Base-by-base conservation (phyloP, 148 eudicot species). In the Hydrangea macrophylla region DNA sequence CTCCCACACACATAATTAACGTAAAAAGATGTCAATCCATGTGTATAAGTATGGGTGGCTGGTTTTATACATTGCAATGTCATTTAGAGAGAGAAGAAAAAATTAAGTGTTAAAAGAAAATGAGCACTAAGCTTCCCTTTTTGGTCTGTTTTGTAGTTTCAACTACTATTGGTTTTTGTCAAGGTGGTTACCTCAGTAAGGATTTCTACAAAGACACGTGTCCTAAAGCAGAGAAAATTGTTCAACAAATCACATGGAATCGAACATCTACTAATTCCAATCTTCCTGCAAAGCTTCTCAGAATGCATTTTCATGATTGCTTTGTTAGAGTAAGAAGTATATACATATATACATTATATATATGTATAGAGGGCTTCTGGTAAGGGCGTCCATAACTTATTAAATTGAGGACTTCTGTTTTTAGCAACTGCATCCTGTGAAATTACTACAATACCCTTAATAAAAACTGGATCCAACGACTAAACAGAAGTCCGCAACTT, bases 271-370 rank as follows among this genome's bases (percentile, higher is more conserved):
- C 8, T 11, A 69, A 78, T 9, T 62, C 77, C 2, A 64, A 48
- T 23, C 22, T 78, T 66, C 69, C 73, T 28, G 77, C 74, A 17
- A 78, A 78, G 74, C 74, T 78, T 53, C 45, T 73, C 26, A 73
- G 74, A 66, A 13, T 78, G 55, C 70, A 54, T 5, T 77, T 73
- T 23, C 81, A 78, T 26, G 77, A 78, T 23, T 73, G 81, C 39
- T 73, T 78, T 22, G 81, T 78, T 8, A 35, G 67, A 70, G 74
- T 78, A 68, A 23, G 64, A 64, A 30, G n/a, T n/a, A n/a, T n/a
- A n/a, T n/a, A n/a, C n/a, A 35, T 35, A 35, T 35, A 35, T 35
- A 35, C 39, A 35, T 35, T n/a, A n/a, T n/a, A n/a, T n/a, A n/a
- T n/a, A n/a, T n/a, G n/a, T n/a, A n/a, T n/a, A n/a, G n/a, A n/a